Percentiles rank a stretch among this genome's conserved stretches.
These are phyloP conservation scores for Coix lacrymajobi DNA, from an alignment of 176 grass and related monocot genomes.

Conservation along the genomic window DNA sequence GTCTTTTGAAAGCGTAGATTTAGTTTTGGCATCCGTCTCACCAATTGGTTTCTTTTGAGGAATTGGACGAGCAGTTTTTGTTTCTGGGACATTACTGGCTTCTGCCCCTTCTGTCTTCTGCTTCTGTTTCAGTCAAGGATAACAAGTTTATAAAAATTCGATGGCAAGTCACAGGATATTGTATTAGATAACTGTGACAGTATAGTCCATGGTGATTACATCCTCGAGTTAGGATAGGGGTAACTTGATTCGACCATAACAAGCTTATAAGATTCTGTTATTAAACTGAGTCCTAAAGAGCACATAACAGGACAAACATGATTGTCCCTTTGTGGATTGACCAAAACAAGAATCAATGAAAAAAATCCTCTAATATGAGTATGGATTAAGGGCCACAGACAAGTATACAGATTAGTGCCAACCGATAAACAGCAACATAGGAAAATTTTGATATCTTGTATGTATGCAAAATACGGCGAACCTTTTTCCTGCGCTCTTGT, in stretches of 20 bases:
- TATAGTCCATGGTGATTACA: not conserved
- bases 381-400: not conserved
- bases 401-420: not conserved
- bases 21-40: constrained; percentile 35
- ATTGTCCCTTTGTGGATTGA: not conserved
- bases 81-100: constrained; percentile 2
- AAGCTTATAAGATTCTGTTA: constrained; percentile 8
- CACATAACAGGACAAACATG: not conserved
- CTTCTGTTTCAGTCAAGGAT: constrained; percentile 51
- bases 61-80: constrained; percentile 44
- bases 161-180: not conserved
- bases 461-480: constrained; percentile 14
- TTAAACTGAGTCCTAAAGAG: not conserved
- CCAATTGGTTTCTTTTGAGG: constrained; percentile 56
- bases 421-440: not conserved
- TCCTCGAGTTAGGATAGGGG: not conserved
- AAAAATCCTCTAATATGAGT: not conserved
- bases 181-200: not conserved
- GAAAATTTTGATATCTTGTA: not conserved
- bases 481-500: constrained; percentile 77
- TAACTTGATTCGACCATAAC: not conserved
- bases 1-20: constrained; percentile 59
- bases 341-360: not conserved
- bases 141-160: not conserved
- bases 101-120: constrained; percentile 56